Evolutionary conservation across 2,329 filamentous ascomycete genomes (phyloP), one percentile per base, ranked within the genome.

Genomic region (Calonectria pseudoreteaudii): DNA sequence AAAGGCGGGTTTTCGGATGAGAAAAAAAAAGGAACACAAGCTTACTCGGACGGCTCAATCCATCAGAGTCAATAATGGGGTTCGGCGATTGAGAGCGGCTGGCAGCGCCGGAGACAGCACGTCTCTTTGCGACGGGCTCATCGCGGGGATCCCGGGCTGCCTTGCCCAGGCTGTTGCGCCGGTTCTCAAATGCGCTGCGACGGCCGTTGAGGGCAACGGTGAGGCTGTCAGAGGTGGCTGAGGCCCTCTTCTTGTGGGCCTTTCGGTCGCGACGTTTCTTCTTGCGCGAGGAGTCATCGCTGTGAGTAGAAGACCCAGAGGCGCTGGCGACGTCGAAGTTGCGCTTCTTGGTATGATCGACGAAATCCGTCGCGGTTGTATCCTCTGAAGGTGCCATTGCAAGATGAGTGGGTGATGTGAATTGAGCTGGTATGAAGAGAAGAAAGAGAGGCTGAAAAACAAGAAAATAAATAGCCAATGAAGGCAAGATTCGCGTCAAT

Each of bases 61-160:
- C 91, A 80, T 92, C 91, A 76, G 90, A 90, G 81, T 92, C 90
- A 76, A 92, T 91, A 49, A 92, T 85, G 18, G 90, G 91, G 72
- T 87, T 90, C 8, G 88, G 89, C 7, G 89, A 76, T 36, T 72
- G 76, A 49, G 66, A 71, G 58, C 68, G 75, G 20, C 71, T 68
- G n/a, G 74, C 73, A 1, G 72, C 74, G 30, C 77, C 74, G 28
- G 68, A 71, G 44, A 80, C 20, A 23, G 77, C 53, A 76, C 83
- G 84, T 81, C 86, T 86, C 81, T 84, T 86, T 60, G 81, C 76
- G 4, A 84, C 80, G 2, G 88, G 87, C 78, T 90, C 87, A 79
- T 92, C 91, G 72, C 89, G 86, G 20, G 90, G 90, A 79, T 92
- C 91, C 73, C 91, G 86, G n/a, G 90, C 90, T 5, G 91, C 90